Percentiles rank a stretch among this genome's conserved stretches.
phyloP scores from a whole-genome alignment of 176 grass and related monocot species.

The Cenchrus fungigraminus region DNA sequence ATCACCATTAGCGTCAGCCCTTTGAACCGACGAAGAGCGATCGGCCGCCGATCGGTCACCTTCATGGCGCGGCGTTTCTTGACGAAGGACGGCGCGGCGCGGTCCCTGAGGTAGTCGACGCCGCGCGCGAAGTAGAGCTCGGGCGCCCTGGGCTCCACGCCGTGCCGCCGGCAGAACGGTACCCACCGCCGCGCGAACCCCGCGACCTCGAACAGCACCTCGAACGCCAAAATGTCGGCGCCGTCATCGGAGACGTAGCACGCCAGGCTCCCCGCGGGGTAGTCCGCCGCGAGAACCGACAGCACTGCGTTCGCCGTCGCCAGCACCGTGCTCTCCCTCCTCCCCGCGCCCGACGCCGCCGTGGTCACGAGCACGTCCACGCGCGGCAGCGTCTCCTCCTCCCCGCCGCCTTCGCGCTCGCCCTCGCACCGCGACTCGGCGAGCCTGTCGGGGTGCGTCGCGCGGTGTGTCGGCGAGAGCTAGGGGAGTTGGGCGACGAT shows the following conservation, averaged over 20 bases:
- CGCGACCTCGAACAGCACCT: conserved; percentile 48
- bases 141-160: conserved; percentile 58
- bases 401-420: neutral
- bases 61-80: conserved; percentile 67
- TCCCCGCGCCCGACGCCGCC: conserved; percentile 27
- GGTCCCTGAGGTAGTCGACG: conserved; percentile 55
- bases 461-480: conserved; percentile 53
- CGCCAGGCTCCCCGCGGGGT: conserved; percentile 44
- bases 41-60: neutral
- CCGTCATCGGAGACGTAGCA: conserved; percentile 75
- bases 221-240: conserved; percentile 52
- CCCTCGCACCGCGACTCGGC: neutral
- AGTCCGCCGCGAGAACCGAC: conserved; percentile 65
- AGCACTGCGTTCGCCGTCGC: conserved; percentile 58
- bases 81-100: conserved; percentile 51
- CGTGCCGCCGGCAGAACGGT: conserved; percentile 58
- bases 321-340: conserved; percentile 40
- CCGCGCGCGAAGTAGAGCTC: conserved; percentile 56
- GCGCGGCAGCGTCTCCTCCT: neutral
- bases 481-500: conserved; percentile 47
- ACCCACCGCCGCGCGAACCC: conserved; percentile 49
- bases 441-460: conserved; percentile 39
- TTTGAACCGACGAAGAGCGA: too few relatives aligned
- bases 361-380: conserved; percentile 62
- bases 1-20: neutral